Evolutionary conservation across 2,329 filamentous ascomycete species (phyloP).

Genomic region (Monilinia fructicola): DNA sequence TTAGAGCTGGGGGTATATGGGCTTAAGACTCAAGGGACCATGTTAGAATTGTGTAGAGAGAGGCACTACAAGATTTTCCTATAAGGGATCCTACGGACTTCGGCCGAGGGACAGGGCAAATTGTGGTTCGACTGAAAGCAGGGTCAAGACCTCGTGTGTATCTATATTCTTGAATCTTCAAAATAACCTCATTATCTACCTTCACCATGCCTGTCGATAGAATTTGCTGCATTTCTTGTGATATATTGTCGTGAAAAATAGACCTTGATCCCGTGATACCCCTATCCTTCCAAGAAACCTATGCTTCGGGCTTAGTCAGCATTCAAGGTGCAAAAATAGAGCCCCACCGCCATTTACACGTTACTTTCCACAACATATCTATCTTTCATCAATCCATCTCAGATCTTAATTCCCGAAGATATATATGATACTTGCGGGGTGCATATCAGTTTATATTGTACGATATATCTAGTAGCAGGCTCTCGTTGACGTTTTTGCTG

Average conservation of each 20-base stretch:
- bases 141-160: too few relatives aligned
- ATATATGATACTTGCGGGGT: too few relatives aligned
- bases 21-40: background rate
- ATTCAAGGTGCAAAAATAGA: background rate
- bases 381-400: background rate
- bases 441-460: background rate
- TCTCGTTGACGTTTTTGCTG: background rate
- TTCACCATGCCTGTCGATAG: too few relatives aligned
- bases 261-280: conserved; percentile 6
- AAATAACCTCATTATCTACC: too few relatives aligned
- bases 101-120: too few relatives aligned
- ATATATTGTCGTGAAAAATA: too few relatives aligned
- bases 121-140: too few relatives aligned
- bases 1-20: background rate
- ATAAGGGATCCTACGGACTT: too few relatives aligned
- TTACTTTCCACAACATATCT: background rate
- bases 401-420: background rate
- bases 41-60: background rate
- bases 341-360: background rate
- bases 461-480: background rate
- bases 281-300: background rate
- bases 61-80: too few relatives aligned
- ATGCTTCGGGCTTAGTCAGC: background rate
- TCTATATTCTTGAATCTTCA: too few relatives aligned
- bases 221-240: too few relatives aligned